Evolutionary conservation across 768 basidiomycete species (phyloP).

Genomic region (Amanita rimosa): DNA sequence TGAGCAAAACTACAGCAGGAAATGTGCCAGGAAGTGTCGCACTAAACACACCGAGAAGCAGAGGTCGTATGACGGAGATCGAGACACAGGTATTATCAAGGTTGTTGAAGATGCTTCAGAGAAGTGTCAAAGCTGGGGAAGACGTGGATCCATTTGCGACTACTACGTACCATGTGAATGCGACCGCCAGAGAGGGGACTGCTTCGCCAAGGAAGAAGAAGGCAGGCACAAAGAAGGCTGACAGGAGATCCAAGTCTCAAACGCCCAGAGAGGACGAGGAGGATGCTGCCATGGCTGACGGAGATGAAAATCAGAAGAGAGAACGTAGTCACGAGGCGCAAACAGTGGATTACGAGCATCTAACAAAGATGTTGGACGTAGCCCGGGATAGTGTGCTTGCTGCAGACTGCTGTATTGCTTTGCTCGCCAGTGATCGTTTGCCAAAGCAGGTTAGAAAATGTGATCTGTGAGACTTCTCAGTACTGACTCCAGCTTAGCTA

Average conservation of each 20-base stretch:
- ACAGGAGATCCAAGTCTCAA: conserved; percentile 30
- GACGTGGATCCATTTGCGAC: conserved; percentile 56
- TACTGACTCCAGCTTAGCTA: conserved; percentile 32
- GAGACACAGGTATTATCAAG: conserved; percentile 52
- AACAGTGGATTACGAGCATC: conserved; percentile 35
- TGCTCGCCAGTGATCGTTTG: conserved; percentile 69
- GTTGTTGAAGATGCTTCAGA: conserved; percentile 66
- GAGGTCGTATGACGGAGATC: conserved; percentile 56
- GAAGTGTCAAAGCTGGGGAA: conserved; percentile 68
- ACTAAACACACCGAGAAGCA: conserved; percentile 33
- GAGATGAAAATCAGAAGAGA: conserved; percentile 10
- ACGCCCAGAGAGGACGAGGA: conserved; percentile 28
- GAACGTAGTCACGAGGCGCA: conserved; percentile 18
- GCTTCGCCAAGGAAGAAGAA: conserved; percentile 51
- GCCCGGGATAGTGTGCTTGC: conserved; percentile 70
- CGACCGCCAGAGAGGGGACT: conserved; percentile 9
- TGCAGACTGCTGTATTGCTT: conserved; percentile 71
- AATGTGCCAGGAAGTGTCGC: conserved; percentile 30
- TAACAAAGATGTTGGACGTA: conserved; percentile 42
- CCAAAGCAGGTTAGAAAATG: conserved; percentile 67
- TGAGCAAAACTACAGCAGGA: conserved; percentile 12
- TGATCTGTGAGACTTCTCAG: not conserved
- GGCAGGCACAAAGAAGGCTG: conserved; percentile 30
- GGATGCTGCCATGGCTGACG: conserved; percentile 15
- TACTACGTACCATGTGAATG: not conserved